Base-by-base conservation (phyloP, 148 eudicot genomes). In the Vaccinium myrtillus region DNA sequence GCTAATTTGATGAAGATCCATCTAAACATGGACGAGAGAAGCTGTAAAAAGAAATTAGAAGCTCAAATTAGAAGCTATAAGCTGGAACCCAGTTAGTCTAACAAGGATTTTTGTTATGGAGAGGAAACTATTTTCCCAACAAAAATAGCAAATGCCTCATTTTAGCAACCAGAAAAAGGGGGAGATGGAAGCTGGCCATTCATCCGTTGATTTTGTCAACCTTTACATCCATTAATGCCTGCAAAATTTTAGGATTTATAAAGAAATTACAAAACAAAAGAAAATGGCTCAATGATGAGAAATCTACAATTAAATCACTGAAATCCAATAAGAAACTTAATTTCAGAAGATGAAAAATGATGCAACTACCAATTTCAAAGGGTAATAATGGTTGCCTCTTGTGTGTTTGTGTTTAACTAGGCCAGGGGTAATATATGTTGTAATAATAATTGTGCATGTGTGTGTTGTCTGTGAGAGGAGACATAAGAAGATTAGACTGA, bases 1-100 rank as follows among this genome's bases (percentile, higher is more conserved):
- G 78, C 46, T 27, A 27, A 69, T 3, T 75, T 75, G 78, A n/a
- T n/a, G 6, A 76, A 76, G 79, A 49, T 76, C 79, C 79, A 76
- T 76, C 23, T 49, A 48, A 76, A 48, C 55, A 49, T 18, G 8
- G 79, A 36, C 39, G 12, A 2, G 16, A 21, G 16, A 76, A 49
- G 32, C 55, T 48, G 79, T 48, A 13, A 21, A 4, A 49, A 49
- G 1, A 76, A n/a, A 15, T 8, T 9, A 49, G 14, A 48, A n/a
- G 56, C 79, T 49, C 55, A 49, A 49, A 48, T 76, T 76, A 75
- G 78, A 75, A 74, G 53, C 78, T 46, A 46, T 19, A 75, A 75
- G 53, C 53, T 75, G 78, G n/a, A 76, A 43, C 56, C 78, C 25
- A 76, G 36, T 76, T 76, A 21, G 32, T 76, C n/a, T 76, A 50